Percentiles rank a stretch among this genome's conserved stretches.
phyloP scores from a whole-genome alignment of 2,329 filamentous ascomycete genomes.

The Verticillium tricorpus region DNA sequence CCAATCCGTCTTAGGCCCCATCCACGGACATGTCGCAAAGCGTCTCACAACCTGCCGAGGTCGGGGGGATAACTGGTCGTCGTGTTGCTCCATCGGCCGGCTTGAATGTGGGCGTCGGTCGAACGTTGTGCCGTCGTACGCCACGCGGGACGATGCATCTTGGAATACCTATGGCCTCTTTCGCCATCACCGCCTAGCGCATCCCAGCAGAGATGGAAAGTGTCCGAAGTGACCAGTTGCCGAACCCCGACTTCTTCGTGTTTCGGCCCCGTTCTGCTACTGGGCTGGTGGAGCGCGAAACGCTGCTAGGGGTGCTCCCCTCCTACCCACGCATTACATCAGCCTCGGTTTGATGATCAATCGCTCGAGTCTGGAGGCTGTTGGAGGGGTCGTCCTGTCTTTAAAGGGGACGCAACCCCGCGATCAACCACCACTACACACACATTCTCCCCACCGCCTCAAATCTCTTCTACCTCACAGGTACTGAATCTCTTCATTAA shows the following conservation, averaged over 20 bases:
- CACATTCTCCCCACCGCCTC: too few relatives aligned
- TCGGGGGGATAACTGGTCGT: not conserved
- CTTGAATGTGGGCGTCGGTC: not conserved
- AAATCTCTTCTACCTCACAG: not conserved
- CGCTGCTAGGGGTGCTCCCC: not conserved
- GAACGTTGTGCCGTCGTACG: not conserved
- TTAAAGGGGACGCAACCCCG: not conserved
- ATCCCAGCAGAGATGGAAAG: not conserved
- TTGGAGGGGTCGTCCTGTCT: not conserved
- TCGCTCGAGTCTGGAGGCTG: not conserved
- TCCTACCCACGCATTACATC: not conserved
- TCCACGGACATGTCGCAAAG: not conserved
- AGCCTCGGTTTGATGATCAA: not conserved
- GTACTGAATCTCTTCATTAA: not conserved
- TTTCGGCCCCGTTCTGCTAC: not conserved
- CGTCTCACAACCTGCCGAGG: not conserved
- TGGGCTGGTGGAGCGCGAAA: not conserved
- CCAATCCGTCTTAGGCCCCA: not conserved
- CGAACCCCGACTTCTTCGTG: not conserved
- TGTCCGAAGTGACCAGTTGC: not conserved
- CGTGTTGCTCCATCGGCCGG: not conserved
- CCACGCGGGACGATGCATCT: not conserved
- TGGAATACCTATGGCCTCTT: not conserved
- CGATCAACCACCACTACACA: not conserved
- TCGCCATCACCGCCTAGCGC: not conserved